phyloP scores from a whole-genome alignment of 192 early-diverging fungal genomes.

The Coemansia sp. region DNA sequence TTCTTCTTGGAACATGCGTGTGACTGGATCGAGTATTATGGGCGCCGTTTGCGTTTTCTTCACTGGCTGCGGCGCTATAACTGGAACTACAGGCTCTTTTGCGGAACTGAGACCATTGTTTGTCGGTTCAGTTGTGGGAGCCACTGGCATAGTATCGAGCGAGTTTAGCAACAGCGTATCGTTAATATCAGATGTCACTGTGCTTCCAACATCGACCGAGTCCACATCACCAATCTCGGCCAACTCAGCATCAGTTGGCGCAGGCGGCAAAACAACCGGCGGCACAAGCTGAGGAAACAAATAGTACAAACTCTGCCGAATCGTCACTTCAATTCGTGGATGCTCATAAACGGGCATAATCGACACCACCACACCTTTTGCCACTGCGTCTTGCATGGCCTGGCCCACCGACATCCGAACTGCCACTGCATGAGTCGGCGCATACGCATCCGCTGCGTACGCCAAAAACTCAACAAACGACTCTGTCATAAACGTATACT shows the following conservation, averaged over 20 bases:
- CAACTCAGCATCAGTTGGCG: neutral
- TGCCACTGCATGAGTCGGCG: conserved; percentile 51
- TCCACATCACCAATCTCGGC: neutral
- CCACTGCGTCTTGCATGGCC: conserved; percentile 62
- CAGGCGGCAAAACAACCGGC: conserved; percentile 3
- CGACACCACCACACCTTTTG: conserved; percentile 61
- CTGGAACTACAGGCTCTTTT: neutral
- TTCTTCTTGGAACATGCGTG: conserved; percentile 47
- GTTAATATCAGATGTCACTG: neutral
- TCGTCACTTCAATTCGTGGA: conserved; percentile 17
- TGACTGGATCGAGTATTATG: conserved; percentile 17
- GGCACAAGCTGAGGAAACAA: conserved; percentile 43
- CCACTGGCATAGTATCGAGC: neutral
- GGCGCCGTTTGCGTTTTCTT: neutral
- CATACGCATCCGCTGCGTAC: conserved; percentile 61
- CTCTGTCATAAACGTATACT: conserved; percentile 63
- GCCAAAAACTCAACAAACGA: conserved; percentile 71
- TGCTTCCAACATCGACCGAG: neutral
- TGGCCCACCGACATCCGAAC: conserved; percentile 54
- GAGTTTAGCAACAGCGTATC: neutral
- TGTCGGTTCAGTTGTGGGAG: neutral
- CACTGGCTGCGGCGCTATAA: neutral
- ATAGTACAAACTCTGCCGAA: conserved; percentile 34
- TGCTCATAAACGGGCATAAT: conserved; percentile 52
- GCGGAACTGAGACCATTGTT: neutral